phyloP scores from a whole-genome alignment of 1,284 basidiomycete species.

The Ceratobasidium sp. region DNA sequence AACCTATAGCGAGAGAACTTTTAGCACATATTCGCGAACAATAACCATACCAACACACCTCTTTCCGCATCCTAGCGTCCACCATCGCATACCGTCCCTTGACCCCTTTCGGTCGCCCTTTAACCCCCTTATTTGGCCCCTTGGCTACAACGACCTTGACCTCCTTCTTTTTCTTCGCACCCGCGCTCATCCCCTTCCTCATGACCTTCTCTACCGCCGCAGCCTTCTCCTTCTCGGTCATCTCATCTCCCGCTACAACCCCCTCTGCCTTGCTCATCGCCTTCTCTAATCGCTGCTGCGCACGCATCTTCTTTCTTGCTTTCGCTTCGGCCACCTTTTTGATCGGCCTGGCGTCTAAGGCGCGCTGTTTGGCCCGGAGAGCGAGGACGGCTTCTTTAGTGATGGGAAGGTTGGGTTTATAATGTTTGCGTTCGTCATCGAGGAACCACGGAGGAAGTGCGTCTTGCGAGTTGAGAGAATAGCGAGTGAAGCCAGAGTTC shows the following conservation, averaged over 20 bases:
- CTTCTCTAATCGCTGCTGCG: conserved; percentile 87
- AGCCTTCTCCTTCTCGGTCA: too few relatives aligned
- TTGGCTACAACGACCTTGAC: too few relatives aligned
- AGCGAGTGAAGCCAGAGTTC: conserved; percentile 96
- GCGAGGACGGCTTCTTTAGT: conserved; percentile 95
- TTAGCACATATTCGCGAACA: background rate
- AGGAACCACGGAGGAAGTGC: conserved; percentile 96
- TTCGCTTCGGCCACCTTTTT: conserved; percentile 99
- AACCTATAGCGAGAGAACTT: conserved; percentile 60
- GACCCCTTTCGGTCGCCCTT: conserved; percentile 68
- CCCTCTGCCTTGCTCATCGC: conserved; percentile 98
- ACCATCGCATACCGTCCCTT: conserved; percentile 60
- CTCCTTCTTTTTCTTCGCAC: too few relatives aligned
- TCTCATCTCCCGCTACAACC: conserved; percentile 87
- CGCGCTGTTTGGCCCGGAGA: conserved; percentile 91
- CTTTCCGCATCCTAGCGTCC: too few relatives aligned
- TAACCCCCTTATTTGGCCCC: too few relatives aligned
- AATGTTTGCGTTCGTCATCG: conserved; percentile 94
- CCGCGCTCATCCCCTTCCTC: conserved; percentile 53
- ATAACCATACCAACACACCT: background rate
- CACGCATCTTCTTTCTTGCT: conserved; percentile 95
- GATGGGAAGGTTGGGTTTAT: conserved; percentile 94
- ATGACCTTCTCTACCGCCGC: too few relatives aligned
- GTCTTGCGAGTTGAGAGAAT: conserved; percentile 92
- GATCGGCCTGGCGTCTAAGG: conserved; percentile 96